Base-by-base conservation (phyloP, 2,329 filamentous ascomycete species). In the Neonectria coccinea region DNA sequence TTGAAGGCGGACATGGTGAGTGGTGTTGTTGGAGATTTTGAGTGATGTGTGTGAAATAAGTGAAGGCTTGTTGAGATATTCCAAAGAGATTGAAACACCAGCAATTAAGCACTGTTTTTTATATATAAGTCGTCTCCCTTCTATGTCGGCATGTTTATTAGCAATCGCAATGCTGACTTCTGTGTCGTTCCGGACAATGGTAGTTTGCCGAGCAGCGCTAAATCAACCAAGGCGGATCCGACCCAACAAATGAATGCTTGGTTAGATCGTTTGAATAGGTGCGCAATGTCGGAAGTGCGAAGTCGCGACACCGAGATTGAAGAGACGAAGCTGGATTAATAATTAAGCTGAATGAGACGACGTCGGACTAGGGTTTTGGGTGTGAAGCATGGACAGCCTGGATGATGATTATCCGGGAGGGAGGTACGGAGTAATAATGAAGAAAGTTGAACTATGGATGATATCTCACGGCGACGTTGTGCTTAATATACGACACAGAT, bases 1-100 rank as follows among this genome's bases (percentile, higher is more conserved):
- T 61, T 59, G 4, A 65, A 27, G 11, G 20, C 27, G 11, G 48
- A 25, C 54, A 61, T 59, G 5, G 3, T 33, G 27, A 20, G n/a
- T 33, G 27, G 48, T 20, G 48, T 14, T 51, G 48, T 12, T 51
- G 29, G 14, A 20, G 29, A 18, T 29, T 20, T 12, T 12, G 22
- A 20, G n/a, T 31, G n/a, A 11, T 8, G n/a, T 10, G n/a, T 10
- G 18, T 48, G 25, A 4, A 12, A 22, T 9, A 48, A 9, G 14
- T 9, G 29, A 51, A 18, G 48, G 5, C 3, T 20, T 33, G 48
- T 4, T 4, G n/a, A 12, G 29, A n/a, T 33, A 10, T 10, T 8
- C 5, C 3, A 14, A 18, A 31, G 18, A 1, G 6, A 31, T n/a
- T 18, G 25, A 16, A 14, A 20, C 36, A 36, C 3, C 5, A 1